phyloP scores from a whole-genome alignment of 148 eudicot genomes.

The Silene conica region DNA sequence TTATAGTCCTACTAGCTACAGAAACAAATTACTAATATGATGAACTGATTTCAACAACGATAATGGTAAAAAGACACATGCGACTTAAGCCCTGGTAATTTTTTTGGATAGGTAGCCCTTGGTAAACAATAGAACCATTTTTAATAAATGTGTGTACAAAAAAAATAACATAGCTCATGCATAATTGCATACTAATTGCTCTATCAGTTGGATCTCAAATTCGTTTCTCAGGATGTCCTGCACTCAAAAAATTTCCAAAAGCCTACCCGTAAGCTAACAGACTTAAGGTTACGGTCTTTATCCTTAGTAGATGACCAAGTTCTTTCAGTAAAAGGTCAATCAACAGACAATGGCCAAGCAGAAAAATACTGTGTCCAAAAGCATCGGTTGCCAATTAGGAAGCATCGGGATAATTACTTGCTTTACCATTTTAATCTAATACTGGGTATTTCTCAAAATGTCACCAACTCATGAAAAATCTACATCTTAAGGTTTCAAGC shows the following conservation, averaged over 20 bases:
- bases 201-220: neutral
- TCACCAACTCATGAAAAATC: neutral
- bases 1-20: slow-evolving; percentile 6
- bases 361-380: neutral
- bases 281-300: neutral
- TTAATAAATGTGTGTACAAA: neutral
- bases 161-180: neutral
- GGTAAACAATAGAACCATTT: neutral
- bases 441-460: too few relatives aligned
- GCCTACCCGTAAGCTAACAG: neutral
- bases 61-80: neutral
- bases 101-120: neutral
- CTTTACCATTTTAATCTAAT: neutral
- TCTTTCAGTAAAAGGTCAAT: neutral
- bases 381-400: too few relatives aligned
- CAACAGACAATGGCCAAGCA: neutral
- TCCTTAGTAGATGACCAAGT: neutral
- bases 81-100: neutral
- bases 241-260: neutral
- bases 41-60: neutral
- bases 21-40: neutral
- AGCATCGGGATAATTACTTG: too few relatives aligned
- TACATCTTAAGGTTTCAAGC: neutral
- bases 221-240: neutral
- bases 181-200: neutral